Evolutionary conservation across 371 early-diverging fungal genomes (phyloP).

Genomic region (Mucor indicus): DNA sequence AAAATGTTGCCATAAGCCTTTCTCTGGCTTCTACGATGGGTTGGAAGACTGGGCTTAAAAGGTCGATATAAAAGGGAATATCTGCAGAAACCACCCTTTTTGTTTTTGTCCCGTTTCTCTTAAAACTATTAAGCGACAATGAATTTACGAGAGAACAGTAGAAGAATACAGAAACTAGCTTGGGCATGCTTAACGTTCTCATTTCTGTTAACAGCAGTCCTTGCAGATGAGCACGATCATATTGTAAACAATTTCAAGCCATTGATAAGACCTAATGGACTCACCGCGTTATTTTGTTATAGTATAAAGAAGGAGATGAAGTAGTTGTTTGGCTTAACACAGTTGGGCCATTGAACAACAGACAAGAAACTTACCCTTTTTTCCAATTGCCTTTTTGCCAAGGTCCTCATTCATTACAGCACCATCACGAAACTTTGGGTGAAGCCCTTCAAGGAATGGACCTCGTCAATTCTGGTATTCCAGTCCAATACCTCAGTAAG

Average conservation of each 20-base stretch:
- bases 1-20: no score
- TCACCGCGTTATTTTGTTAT: neutral
- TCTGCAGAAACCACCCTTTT: no score
- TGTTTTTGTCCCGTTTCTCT: no score
- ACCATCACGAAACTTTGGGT: conserved; percentile 79
- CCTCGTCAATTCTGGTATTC: conserved; percentile 70
- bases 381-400: conserved; percentile 75
- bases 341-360: conserved; percentile 65
- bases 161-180: no score
- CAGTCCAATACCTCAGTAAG: conserved; percentile 55
- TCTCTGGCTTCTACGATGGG: no score
- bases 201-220: no score
- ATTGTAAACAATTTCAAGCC: conserved; percentile 23
- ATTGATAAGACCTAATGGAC: neutral
- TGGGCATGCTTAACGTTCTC: no score
- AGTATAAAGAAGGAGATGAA: conserved; percentile 56
- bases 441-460: conserved; percentile 82
- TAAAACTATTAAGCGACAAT: no score
- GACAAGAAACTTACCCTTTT: conserved; percentile 81
- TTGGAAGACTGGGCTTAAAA: no score
- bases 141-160: no score
- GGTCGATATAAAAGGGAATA: no score
- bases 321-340: conserved; percentile 75
- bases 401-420: conserved; percentile 54
- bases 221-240: conserved; percentile 50